Evolutionary conservation across 2,329 filamentous ascomycete genomes (phyloP).

Genomic region (Ceratocystis huliohia): DNA sequence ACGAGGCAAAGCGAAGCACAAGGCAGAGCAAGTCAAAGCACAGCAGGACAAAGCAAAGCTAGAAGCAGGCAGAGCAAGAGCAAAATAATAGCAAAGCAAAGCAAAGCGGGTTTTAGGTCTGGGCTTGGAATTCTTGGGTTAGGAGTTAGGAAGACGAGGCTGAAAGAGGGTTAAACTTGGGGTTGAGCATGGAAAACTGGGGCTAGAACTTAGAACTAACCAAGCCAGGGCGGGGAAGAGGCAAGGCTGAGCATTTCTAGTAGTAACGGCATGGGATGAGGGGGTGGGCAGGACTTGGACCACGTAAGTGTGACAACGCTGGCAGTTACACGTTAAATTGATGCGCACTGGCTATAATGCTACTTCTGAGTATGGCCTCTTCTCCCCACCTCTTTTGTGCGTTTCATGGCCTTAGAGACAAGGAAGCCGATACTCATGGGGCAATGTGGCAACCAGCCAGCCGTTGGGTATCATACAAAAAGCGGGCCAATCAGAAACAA

Average conservation of each 20-base stretch:
- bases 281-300: too few relatives aligned
- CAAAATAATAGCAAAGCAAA: background rate
- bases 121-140: background rate
- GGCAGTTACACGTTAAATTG: too few relatives aligned
- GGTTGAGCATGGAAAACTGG: background rate
- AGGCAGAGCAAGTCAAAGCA: background rate
- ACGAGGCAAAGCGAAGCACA: too few relatives aligned
- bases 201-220: too few relatives aligned
- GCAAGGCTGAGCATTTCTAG: background rate
- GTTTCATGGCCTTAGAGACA: too few relatives aligned
- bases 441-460: background rate
- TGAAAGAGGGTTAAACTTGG: background rate
- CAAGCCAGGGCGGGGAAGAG: background rate
- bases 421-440: background rate
- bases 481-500: background rate
- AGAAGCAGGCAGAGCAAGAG: background rate
- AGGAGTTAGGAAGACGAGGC: background rate
- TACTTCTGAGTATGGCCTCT: too few relatives aligned
- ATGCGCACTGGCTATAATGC: too few relatives aligned
- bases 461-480: conserved; percentile 1
- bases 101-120: background rate
- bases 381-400: background rate
- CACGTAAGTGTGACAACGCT: too few relatives aligned
- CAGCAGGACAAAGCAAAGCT: background rate
- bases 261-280: background rate